phyloP scores from a whole-genome alignment of 176 grass and related monocot genomes.

The Oryza officinalis region DNA sequence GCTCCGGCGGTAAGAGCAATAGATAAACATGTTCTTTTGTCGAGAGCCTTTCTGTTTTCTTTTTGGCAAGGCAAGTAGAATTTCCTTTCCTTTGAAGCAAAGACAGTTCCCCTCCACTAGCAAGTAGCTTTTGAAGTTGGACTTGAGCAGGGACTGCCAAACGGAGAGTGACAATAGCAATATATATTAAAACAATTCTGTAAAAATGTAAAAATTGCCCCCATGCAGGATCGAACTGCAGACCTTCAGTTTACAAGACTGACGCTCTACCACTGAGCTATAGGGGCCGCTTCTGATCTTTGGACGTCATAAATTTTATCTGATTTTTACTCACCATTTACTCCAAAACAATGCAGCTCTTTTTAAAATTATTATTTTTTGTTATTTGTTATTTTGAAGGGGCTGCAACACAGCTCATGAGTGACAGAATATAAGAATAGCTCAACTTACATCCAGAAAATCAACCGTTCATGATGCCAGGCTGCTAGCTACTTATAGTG shows the following conservation, averaged over 20 bases:
- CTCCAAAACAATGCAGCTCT: no score
- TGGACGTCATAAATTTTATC: background rate
- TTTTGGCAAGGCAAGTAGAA: background rate
- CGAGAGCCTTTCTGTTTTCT: background rate
- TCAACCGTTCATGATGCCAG: no score
- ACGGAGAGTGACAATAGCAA: background rate
- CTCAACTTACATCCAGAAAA: background rate
- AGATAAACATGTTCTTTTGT: background rate
- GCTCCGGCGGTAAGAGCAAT: background rate
- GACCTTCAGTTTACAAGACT: constrained; percentile 99
- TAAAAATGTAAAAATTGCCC: constrained; percentile 40
- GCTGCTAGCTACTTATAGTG: no score
- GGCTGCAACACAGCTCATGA: background rate
- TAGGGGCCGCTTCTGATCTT: constrained; percentile 36
- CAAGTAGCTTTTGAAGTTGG: background rate
- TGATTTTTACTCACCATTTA: no score
- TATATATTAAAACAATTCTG: background rate
- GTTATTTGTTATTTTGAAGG: no score
- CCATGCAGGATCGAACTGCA: constrained; percentile 97
- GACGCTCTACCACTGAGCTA: constrained; percentile 99
- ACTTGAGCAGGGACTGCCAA: background rate
- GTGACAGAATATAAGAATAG: background rate
- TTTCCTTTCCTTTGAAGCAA: background rate
- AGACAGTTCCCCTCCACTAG: background rate
- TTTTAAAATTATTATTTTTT: no score